Conservation (phyloP, 2,329 filamentous ascomycete genomes). For the Incumbomyces lentus region DNA sequence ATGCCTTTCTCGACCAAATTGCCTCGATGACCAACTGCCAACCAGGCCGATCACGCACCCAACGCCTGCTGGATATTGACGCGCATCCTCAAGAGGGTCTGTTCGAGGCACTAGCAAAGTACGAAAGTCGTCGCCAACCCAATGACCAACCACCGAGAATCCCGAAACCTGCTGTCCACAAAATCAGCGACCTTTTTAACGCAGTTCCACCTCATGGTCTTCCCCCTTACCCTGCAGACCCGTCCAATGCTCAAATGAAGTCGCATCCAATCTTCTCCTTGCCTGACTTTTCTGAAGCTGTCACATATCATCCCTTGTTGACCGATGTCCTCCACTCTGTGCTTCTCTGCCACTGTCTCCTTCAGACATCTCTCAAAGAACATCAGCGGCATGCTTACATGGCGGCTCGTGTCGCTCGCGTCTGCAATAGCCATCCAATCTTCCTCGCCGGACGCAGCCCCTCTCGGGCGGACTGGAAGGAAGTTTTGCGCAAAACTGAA, state of each 20-base stretch:
- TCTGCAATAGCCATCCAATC: conserved; percentile 70
- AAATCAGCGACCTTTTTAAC: conserved; percentile 58
- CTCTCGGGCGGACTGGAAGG: conserved; percentile 69
- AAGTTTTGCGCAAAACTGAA: conserved; percentile 55
- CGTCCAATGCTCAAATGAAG: conserved; percentile 15
- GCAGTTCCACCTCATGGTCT: conserved; percentile 56
- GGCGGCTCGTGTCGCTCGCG: conserved; percentile 61
- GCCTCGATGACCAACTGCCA: conserved; percentile 44
- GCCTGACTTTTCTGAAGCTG: conserved; percentile 46
- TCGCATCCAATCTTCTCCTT: conserved; percentile 27
- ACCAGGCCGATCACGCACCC: conserved; percentile 20
- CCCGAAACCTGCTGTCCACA: conserved; percentile 36
- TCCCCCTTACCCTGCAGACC: conserved; percentile 52
- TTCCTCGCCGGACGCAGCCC: conserved; percentile 64
- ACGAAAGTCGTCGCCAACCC: conserved; percentile 8
- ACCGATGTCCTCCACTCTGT: conserved; percentile 69
- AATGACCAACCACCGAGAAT: conserved; percentile 9
- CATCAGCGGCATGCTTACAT: conserved; percentile 71
- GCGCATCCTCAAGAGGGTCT: conserved; percentile 22
- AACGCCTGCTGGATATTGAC: conserved; percentile 18
- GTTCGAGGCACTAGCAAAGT: conserved; percentile 15
- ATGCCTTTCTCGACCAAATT: conserved; percentile 47
- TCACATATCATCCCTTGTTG: conserved; percentile 73
- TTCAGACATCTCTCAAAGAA: conserved; percentile 69
- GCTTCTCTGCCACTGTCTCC: conserved; percentile 65